Base-by-base conservation (phyloP, 495 filamentous ascomycete species). In the Elasticomyces elasticus region DNA sequence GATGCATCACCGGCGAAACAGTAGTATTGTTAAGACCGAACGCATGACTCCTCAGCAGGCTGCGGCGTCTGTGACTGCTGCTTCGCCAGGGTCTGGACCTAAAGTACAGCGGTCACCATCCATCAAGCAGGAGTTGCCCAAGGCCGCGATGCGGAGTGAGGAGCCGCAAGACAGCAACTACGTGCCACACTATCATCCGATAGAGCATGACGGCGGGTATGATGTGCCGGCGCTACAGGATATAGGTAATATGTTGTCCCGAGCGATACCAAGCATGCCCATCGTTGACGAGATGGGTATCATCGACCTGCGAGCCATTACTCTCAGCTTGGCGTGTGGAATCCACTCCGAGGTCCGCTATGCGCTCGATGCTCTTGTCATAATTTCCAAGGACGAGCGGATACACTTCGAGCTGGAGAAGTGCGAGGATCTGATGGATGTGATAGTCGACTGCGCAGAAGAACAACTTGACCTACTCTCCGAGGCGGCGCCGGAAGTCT, bases 231-330 rank as follows among this genome's bases (percentile, higher is more conserved):
- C 19, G 15, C 28, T 63, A 11, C 30, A 45, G 22, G 55, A 58
- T 3, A 5, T 63, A 2, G 61, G 62, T 37, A 45, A 48, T 12
- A 38, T 54, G 19, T 59, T 63, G 17, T 52, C 54, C 12, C 38
- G 71, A 55, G 69, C 77, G 58, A 85, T 80, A 61, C 87, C 88
- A 0, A 82, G 81, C 56, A 74, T 90, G 38, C 92, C 92, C 2
- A 67, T 71, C 0, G 76, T 86, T n/a, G 69, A 73, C 3, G 91
- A 98, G 59, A 72, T 96, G 26, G 92, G 92, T 11, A 72, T 85
- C 15, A 82, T 98, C 51, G 90, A 98, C 62, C 83, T 96, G 25
- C 85, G 88, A 59, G 88, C 91, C n/a, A 74, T 98, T 37, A 94
- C 81, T 1, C 86, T 87, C 76, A 86, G 87, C 62, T 73, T 98